Base-by-base conservation (phyloP, 305 asterid species). In the Rubia tinctorum region DNA sequence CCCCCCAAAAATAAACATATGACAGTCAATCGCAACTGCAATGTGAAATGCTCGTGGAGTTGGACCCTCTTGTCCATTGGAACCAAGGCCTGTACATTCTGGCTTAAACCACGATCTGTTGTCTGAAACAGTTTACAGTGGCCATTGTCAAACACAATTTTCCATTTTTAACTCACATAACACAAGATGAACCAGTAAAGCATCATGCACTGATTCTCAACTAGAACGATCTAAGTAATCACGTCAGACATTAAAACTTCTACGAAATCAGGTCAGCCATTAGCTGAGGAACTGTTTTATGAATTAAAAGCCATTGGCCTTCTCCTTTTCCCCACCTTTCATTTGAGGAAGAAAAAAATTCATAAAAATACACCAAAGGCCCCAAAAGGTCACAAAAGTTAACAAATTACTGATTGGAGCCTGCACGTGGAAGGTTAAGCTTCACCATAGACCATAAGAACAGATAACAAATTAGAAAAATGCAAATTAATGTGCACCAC, bases 1-100 rank as follows among this genome's bases (percentile, higher is more conserved):
- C 80, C 98, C 99, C 37, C 97, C 97, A 83, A 92, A 95, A 80
- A 95, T 83, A 89, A 95, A 95, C 95, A 95, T 83, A 87, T 90
- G 90, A 82, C 96, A 95, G 83, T 95, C 96, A 73, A 91, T 92
- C 25, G 95, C 79, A 79, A 95, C 91, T 72, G 96, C 90, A 79
- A 89, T 77, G 75, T 92, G 99, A 78, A 95, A 95, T 78, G 99
- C 96, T 75, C 98, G 93, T 42, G 96, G 89, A 66, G 91, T 75
- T 20, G 99, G 98, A 71, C 96, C 90, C 77, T 84, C 85, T 75
- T 86, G 88, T 77, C 90, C 97, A 79, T 92, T 93, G 20, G 96
- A 86, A 75, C 84, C 90, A 75, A 82, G 81, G 79, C 95, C 99
- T 0, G 87, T 83, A 89, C 98, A 92, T 77, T 88, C 91, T 25